phyloP scores from a whole-genome alignment of 1,284 basidiomycete genomes.

The Anthracocystis setariae region DNA sequence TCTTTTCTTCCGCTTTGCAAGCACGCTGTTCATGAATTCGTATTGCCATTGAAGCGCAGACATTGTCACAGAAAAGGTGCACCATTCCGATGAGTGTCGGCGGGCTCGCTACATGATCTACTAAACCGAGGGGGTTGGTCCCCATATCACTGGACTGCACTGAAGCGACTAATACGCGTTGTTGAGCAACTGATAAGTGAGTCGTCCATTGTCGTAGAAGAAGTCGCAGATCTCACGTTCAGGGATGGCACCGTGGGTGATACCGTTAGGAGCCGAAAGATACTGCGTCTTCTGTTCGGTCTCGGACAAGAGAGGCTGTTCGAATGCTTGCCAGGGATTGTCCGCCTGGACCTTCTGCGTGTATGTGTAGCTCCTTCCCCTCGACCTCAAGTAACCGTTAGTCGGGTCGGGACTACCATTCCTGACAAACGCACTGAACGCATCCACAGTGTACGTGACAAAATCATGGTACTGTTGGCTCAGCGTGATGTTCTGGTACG shows the following conservation, averaged over 20 bases:
- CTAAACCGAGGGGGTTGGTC: too few relatives aligned
- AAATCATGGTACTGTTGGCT: slow-evolving; percentile 30
- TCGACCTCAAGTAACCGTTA: slow-evolving; percentile 12
- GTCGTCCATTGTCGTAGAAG: slow-evolving; percentile 14
- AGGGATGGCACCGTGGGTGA: slow-evolving; percentile 17
- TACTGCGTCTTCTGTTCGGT: slow-evolving; percentile 18
- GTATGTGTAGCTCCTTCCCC: slow-evolving; percentile 38
- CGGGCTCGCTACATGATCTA: too few relatives aligned
- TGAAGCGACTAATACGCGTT: slow-evolving; percentile 30
- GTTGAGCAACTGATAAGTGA: slow-evolving; percentile 30
- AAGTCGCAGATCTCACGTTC: slow-evolving; percentile 32
- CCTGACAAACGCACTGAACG: slow-evolving; percentile 35
- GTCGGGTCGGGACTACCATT: slow-evolving; percentile 18
- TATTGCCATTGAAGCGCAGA: too few relatives aligned
- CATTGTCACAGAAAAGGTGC: too few relatives aligned
- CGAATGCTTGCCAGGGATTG: slow-evolving; percentile 25
- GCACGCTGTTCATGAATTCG: too few relatives aligned
- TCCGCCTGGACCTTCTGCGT: slow-evolving; percentile 25
- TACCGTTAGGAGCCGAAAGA: slow-evolving; percentile 20
- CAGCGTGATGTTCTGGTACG: slow-evolving; percentile 18
- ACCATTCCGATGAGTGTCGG: too few relatives aligned
- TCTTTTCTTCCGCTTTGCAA: too few relatives aligned
- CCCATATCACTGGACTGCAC: neutral
- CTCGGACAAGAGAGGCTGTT: slow-evolving; percentile 4
- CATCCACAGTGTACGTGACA: slow-evolving; percentile 26